A percentile compares a stretch with the other conserved stretches of the same genome.
Conservation (phyloP, 1,139 yeast species). For the Blastobotrys niveus region DNA sequence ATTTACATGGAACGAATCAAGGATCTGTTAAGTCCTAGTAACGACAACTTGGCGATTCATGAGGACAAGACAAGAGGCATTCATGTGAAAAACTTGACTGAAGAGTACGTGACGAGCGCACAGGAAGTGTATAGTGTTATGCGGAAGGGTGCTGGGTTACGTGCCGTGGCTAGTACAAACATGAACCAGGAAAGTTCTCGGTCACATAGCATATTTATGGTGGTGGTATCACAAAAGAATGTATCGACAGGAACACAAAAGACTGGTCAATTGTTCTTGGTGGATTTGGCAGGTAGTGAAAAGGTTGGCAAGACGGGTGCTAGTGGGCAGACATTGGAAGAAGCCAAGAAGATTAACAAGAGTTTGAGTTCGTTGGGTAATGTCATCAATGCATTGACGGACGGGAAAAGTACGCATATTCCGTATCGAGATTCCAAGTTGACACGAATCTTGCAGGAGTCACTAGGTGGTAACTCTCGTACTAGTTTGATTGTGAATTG, state of each 20-base stretch:
- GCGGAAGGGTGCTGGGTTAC: constrained; percentile 48
- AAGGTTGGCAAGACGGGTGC: constrained; percentile 82
- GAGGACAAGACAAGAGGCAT: constrained; percentile 65
- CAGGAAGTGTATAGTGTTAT: constrained; percentile 55
- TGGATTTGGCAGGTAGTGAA: constrained; percentile 88
- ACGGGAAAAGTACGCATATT: constrained; percentile 56
- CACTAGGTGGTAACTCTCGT: constrained; percentile 81
- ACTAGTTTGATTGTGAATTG: constrained; percentile 76
- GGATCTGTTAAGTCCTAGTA: constrained; percentile 48
- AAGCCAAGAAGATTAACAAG: constrained; percentile 76
- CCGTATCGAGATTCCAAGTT: constrained; percentile 83
- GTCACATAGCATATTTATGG: constrained; percentile 74
- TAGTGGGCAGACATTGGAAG: constrained; percentile 67
- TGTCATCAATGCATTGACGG: constrained; percentile 75
- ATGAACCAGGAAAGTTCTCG: constrained; percentile 76
- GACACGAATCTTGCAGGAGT: constrained; percentile 76
- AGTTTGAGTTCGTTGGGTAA: constrained; percentile 75
- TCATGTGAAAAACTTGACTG: constrained; percentile 62
- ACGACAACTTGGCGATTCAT: constrained; percentile 48
- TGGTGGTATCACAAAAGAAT: constrained; percentile 57
- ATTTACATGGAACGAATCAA: constrained; percentile 72
- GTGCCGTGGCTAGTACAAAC: constrained; percentile 59
- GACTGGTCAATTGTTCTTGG: constrained; percentile 64
- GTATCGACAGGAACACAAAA: constrained; percentile 46
- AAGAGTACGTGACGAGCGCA: constrained; percentile 52